Conservation (phyloP, 2,329 filamentous ascomycete species). For the Cryphonectria parasitica region DNA sequence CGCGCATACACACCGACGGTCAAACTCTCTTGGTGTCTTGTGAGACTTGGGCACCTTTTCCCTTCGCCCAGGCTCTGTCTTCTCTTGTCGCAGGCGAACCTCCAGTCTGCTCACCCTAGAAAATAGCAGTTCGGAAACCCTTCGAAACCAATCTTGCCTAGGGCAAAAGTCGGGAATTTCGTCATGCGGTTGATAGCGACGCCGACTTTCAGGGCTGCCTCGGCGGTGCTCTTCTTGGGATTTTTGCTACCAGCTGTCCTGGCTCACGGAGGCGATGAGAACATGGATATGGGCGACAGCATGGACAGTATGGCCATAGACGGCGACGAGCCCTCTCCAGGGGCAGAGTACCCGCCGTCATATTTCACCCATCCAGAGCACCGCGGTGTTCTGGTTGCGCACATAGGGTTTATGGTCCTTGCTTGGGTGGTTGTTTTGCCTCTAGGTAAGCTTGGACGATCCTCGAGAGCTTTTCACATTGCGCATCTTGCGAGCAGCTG, state of each 20-base stretch:
- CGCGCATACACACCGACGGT: neutral
- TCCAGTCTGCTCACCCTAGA: neutral
- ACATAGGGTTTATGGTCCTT: conserved; percentile 69
- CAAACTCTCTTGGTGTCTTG: neutral
- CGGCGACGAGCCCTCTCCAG: conserved; percentile 34
- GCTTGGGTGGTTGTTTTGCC: conserved; percentile 73
- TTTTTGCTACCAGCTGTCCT: conserved; percentile 37
- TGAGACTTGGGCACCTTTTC: neutral
- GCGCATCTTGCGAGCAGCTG: no score
- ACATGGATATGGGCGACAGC: conserved; percentile 37
- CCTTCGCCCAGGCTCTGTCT: neutral
- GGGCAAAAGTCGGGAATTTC: conserved; percentile 1
- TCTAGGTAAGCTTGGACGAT: conserved; percentile 55
- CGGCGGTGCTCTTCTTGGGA: conserved; percentile 37
- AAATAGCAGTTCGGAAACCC: neutral
- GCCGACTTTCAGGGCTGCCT: conserved; percentile 34
- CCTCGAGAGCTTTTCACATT: neutral
- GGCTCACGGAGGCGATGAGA: conserved; percentile 39
- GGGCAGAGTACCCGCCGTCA: conserved; percentile 38
- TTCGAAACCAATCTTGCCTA: neutral
- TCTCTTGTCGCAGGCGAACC: neutral
- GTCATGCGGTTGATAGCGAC: conserved; percentile 34
- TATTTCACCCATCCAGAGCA: conserved; percentile 47
- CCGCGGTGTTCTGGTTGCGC: conserved; percentile 50
- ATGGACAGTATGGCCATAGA: conserved; percentile 36